Evolutionary conservation across 768 basidiomycete genomes (phyloP), one percentile per base, ranked within the genome.

Genomic region (Podaxis pistillaris): DNA sequence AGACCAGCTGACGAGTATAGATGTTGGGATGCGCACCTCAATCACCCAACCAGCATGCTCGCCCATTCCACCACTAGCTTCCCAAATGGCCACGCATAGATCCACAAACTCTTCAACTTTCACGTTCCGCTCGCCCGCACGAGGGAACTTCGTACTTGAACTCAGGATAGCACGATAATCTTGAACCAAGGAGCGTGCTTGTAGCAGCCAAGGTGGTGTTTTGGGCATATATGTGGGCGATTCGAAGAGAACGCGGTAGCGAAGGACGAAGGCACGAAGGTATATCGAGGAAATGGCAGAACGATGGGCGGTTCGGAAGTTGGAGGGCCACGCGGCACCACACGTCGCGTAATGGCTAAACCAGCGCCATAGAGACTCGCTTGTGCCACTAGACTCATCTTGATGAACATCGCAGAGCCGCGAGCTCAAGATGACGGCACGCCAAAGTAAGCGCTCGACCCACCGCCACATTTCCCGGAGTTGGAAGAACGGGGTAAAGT

Each of bases 381-480:
- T 68, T 5, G 52, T 62, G 57, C 67, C 50, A 58, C 47, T 33
- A 33, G 56, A 44, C 37, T 65, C 63, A 56, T 80, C 76, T 52
- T 78, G 60, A 56, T 72, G 71, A 12, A 83, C 62, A 62, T 78
- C 72, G 53, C 75, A 76, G 0, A 75, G 74, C 13, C 81, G 80
- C 2, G 91, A 77, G 15, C 86, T 83, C 0, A 94, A 73, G 1
- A 91, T 76, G 47, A 91, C 81, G 1, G 87, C 87, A n/a, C 95
- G 84, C 78, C 91, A 90, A n/a, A 95, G 76, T 24, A 93, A 79
- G 19, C 87, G 81, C 67, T 96, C 93, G 2, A 85, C 79, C 91
- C 92, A 95, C 55, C 94, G 81, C 83, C 93, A 94, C 9, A 96
- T 79, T 68, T 98, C 95, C 6, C 90, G 88, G 60, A 90, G 86